Evolutionary conservation across 495 filamentous ascomycete genomes (phyloP), one percentile per base, ranked within the genome.

Genomic region (Neurospora sp.): DNA sequence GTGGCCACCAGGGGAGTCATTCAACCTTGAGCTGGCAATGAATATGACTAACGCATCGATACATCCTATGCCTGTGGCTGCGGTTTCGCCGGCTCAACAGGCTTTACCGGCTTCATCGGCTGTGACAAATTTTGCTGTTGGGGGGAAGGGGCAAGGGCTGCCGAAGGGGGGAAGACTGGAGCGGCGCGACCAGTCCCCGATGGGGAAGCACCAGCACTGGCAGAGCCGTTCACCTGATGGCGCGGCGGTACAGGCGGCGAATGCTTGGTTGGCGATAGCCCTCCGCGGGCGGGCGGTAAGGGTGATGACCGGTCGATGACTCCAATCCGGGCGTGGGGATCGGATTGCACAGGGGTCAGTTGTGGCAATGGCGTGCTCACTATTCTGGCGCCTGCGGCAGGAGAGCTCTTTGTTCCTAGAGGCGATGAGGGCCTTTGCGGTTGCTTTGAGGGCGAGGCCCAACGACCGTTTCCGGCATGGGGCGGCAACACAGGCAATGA

Each of bases 231-330:
- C 72, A 70, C 53, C 69, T 42, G 71, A 40, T 73, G 69, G 35
- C 77, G 79, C 39, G 81, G 79, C 38, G 76, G 76, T 16, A 76
- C 75, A 38, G 84, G 81, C 27, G 87, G 84, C 16, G 87, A 88
- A 46, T 93, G 90, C 78, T 96, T 96, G 48, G 87, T 91, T 5
- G 93, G 93, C 20, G 93, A 94, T 42, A 93, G 81, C 7, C 92
- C 92, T 5, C 88, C 90, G 46, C 84, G 81, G 31, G 84, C 75
- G 53, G 91, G 85, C 70, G 87, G 87, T 75, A 85, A 88, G 78
- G 73, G 86, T 53, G 84, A 77, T 20, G 79, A 73, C 27, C 73
- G 44, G 61, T 72, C 74, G 66, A 77, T 76, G 38, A 66, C 69
- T 42, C 75, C 74, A 27, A 48, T 44, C 59, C 77, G 70, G 46